Conservation (phyloP, 2,329 filamentous ascomycete genomes). For the Pseudogymnoascus pannorum region DNA sequence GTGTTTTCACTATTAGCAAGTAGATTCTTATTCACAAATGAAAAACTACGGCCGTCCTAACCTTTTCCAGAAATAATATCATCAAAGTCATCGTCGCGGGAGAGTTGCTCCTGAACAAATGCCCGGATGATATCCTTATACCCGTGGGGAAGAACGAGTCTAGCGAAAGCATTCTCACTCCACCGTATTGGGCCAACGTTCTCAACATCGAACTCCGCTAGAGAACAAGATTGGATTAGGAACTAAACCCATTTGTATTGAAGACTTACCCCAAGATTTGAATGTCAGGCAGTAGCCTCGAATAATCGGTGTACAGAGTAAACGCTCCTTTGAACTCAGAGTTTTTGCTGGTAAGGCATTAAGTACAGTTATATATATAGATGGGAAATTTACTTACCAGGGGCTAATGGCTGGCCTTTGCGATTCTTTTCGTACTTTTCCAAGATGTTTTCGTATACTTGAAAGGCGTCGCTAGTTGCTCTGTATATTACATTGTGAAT, state of each 20-base stretch:
- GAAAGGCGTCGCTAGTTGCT: conserved; percentile 13
- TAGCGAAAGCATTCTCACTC: conserved; percentile 42
- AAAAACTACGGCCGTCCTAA: conserved; percentile 20
- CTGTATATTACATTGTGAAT: conserved; percentile 15
- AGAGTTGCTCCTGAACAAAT: conserved; percentile 42
- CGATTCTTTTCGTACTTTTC: conserved; percentile 6
- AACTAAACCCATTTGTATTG: neutral
- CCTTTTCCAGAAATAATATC: conserved; percentile 48
- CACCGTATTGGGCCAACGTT: conserved; percentile 39
- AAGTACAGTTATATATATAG: neutral
- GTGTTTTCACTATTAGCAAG: conserved; percentile 10
- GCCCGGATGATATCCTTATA: conserved; percentile 46
- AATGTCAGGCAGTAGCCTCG: conserved; percentile 28
- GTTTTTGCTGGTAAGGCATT: conserved; percentile 1
- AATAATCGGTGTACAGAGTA: conserved; percentile 26
- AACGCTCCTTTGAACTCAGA: conserved; percentile 12
- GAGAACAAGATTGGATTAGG: neutral
- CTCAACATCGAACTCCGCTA: conserved; percentile 38
- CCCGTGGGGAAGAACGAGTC: conserved; percentile 41
- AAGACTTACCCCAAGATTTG: conserved; percentile 28
- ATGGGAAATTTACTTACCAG: conserved; percentile 10
- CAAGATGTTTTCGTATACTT: conserved; percentile 13
- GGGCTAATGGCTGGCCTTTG: neutral
- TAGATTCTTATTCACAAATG: neutral
- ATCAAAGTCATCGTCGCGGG: conserved; percentile 37